Evolutionary conservation across 202 grass and related monocot species (phyloP), one percentile per base, ranked within the genome.

Genomic region (Alloteropsis angusta): DNA sequence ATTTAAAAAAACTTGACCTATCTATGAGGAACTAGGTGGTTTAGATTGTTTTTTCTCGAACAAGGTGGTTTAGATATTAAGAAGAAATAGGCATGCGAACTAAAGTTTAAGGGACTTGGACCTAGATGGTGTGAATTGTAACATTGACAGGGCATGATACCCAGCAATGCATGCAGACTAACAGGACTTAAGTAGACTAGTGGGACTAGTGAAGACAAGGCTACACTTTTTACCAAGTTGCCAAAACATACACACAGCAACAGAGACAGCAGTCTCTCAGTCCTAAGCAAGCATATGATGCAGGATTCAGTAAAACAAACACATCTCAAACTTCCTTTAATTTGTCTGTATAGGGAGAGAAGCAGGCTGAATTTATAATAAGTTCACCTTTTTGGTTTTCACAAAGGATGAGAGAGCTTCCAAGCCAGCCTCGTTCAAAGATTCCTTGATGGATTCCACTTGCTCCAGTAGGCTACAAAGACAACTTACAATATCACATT

Each of bases 361-460:
- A 56, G n/a, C 49, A 8, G 62, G 3, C 56, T 45, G 12, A 34
- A 71, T 80, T 42, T 28, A 49, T 62, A 48, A 75, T 30, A 50
- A 74, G 22, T 60, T 83, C 61, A 97, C 94, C 89, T 88, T 94
- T 92, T 97, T 97, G 37, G 74, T 78, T 55, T 92, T 85, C 74
- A 94, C 71, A 87, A 97, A 94, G 26, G 78, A 85, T 74, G 84
- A 43, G 49, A 97, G 74, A 81, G 81, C 85, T 80, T 94, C 76
- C 63, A 88, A 58, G 25, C 79, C 88, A 56, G 87, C 73, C 48
- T 94, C 91, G 16, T 85, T 85, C 65, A 94, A 88, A 81, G 94
- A 97, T 83, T 97, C 89, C 65, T 83, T 90, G 75, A 97, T 92
- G 30, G 89, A 90, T 73, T 94, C 87, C 70, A 94, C 55, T 84